Evolutionary conservation across 1,284 basidiomycete species (phyloP), one percentile per base, ranked within the genome.

Genomic region (Anthracocystis panici-leucophaei): DNA sequence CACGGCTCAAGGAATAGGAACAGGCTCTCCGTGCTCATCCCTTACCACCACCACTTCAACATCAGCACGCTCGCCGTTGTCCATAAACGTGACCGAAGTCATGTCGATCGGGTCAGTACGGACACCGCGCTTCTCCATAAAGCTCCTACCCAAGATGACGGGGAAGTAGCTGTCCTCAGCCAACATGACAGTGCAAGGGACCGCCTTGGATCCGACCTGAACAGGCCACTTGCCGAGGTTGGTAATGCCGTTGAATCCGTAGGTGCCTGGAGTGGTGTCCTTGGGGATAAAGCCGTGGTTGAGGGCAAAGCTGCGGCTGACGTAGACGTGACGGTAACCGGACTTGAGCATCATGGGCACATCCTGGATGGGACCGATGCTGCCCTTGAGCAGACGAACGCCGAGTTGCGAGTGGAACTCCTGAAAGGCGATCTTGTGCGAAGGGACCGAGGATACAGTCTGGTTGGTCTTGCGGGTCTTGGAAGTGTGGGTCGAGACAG

Each of bases 81-180:
- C 96, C 87, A 95, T 90, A 83, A 96, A 98, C 2, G 93, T 90
- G 29, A 99, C 91, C 48, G 84, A 77, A 14, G 96, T 98, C 60
- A 91, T 91, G 85, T 99, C 96, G 70, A 83, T 76, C 3, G 80
- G 79, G 54, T 82, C 82, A 29, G 83, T 85, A 20, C 83, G 91
- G 77, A 99, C 90, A 77, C 92, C 91, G 79, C 96, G 89, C 82
- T 91, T 91, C 86, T 99, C 97, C 86, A 95, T 92, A 88, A 98
- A 99, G 33, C 92, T 91, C 45, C 96, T 89, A 4, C 96, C 96
- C 2, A 99, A 89, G 21, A 98, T 93, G 53, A 97, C 93, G 79
- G 97, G 95, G 86, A 99, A 99, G 85, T 97, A 95, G 23, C 92
- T 91, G 86, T 97, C 95, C 85, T 99, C 96, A 10, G 92, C 92